phyloP scores from a whole-genome alignment of 768 basidiomycete species.

The Calocera viscosa region DNA sequence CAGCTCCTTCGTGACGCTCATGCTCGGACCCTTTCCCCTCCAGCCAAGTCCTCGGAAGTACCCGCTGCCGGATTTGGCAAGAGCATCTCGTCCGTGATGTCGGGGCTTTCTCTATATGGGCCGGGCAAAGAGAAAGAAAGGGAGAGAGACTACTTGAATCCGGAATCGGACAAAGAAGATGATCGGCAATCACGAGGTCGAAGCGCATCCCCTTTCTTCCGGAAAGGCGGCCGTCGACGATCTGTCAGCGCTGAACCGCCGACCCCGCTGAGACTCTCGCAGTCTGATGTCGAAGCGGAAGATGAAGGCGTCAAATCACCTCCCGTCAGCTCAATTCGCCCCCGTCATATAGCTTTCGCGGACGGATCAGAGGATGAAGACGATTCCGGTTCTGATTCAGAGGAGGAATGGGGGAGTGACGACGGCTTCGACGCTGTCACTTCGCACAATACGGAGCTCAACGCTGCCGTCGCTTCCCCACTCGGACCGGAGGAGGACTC shows the following conservation, averaged over 20 bases:
- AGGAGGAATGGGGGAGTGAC: slow-evolving; percentile 42
- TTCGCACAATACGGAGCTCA: slow-evolving; percentile 76
- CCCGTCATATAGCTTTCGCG: slow-evolving; percentile 19
- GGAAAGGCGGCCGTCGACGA: slow-evolving; percentile 49
- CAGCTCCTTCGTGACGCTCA: slow-evolving; percentile 1
- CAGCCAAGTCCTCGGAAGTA: neutral
- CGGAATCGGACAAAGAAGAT: slow-evolving; percentile 26
- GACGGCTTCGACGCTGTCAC: slow-evolving; percentile 66
- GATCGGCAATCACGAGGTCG: slow-evolving; percentile 42
- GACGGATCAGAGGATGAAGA: slow-evolving; percentile 38
- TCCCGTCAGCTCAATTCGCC: neutral
- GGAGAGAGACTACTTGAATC: slow-evolving; percentile 45
- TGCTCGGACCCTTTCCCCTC: neutral
- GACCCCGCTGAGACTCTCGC: slow-evolving; percentile 43
- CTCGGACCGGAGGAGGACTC: slow-evolving; percentile 20
- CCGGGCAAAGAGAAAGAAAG: slow-evolving; percentile 26
- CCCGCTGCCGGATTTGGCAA: neutral
- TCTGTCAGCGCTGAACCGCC: slow-evolving; percentile 42
- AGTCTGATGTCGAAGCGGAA: slow-evolving; percentile 41
- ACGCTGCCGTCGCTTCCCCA: slow-evolving; percentile 27
- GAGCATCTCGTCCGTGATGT: slow-evolving; percentile 3
- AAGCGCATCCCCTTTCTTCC: slow-evolving; percentile 65
- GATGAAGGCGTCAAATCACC: slow-evolving; percentile 38
- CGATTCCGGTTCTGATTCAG: slow-evolving; percentile 35
- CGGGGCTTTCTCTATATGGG: neutral